Percentiles rank a stretch among this genome's conserved stretches.
These are phyloP conservation scores for Dorcoceras hygrometricum DNA, from an alignment of 257 asterid genomes.

Conservation along the genomic window DNA sequence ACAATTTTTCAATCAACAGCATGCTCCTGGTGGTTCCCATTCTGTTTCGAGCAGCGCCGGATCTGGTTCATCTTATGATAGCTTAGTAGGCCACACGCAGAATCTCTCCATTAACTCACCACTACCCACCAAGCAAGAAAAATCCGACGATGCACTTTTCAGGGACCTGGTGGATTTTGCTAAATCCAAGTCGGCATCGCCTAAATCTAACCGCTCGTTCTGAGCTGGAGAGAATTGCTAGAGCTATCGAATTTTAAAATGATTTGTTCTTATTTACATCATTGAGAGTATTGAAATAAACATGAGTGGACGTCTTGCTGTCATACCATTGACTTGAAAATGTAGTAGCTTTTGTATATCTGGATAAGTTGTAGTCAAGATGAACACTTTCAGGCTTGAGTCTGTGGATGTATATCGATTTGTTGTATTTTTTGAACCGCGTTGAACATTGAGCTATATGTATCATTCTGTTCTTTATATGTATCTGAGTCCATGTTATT, in stretches of 20 bases:
- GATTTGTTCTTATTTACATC: constrained; percentile 21
- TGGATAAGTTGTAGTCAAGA: constrained; percentile 29
- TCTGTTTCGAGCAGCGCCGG: constrained; percentile 53
- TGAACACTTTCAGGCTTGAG: constrained; percentile 31
- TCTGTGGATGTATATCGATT: constrained; percentile 32
- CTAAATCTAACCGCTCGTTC: constrained; percentile 66
- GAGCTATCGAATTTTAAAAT: constrained; percentile 29
- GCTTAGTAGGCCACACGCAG: constrained; percentile 71
- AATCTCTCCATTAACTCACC: constrained; percentile 66
- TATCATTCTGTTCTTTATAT: constrained; percentile 8
- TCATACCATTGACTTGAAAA: constrained; percentile 20
- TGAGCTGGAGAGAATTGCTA: constrained; percentile 31
- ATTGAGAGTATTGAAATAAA: constrained; percentile 20
- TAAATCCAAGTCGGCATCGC: constrained; percentile 81
- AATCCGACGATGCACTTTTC: constrained; percentile 78
- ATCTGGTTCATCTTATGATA: constrained; percentile 64
- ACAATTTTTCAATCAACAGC: constrained; percentile 67
- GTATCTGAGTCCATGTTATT: not conserved
- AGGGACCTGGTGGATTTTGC: constrained; percentile 92
- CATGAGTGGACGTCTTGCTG: constrained; percentile 18
- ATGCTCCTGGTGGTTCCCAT: constrained; percentile 31
- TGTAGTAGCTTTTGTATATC: constrained; percentile 29
- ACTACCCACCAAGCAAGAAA: constrained; percentile 52
- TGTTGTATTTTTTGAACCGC: constrained; percentile 7
- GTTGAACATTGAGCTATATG: constrained; percentile 4